These are phyloP conservation scores for Pterulicium gracile DNA, from an alignment of 1,284 basidiomycete genomes.

Conservation along the genomic window DNA sequence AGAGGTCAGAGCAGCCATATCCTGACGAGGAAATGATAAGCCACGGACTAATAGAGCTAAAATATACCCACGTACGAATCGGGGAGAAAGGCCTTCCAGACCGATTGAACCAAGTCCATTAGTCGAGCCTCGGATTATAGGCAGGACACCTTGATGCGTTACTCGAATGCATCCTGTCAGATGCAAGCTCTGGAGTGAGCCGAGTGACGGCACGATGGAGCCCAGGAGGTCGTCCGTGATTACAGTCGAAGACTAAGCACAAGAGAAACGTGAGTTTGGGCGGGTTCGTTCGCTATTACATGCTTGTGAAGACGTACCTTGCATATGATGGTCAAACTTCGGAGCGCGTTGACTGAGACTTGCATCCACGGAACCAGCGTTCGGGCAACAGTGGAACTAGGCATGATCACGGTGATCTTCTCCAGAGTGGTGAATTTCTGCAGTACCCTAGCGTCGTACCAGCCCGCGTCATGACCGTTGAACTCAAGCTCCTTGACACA, in stretches of 20 bases:
- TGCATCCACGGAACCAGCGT: constrained; percentile 41
- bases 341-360: constrained; percentile 27
- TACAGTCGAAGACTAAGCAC: constrained; percentile 36
- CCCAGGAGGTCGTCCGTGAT: constrained; percentile 46
- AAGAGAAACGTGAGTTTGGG: too few species aligned
- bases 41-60: neutral
- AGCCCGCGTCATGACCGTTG: constrained; percentile 47
- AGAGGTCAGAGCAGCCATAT: constrained; percentile 29
- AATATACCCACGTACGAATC: constrained; percentile 33
- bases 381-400: constrained; percentile 39
- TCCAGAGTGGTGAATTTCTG: constrained; percentile 33
- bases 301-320: constrained; percentile 34
- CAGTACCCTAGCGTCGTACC: constrained; percentile 43
- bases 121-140: constrained; percentile 30
- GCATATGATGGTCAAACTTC: constrained; percentile 52
- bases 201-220: constrained; percentile 34
- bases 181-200: constrained; percentile 39
- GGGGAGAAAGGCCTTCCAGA: constrained; percentile 49
- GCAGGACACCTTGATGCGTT: constrained; percentile 47
- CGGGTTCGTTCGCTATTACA: too few species aligned
- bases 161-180: constrained; percentile 58
- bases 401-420: constrained; percentile 61
- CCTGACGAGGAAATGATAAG: too few species aligned
- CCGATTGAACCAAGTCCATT: constrained; percentile 40
- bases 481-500: constrained; percentile 48